Conservation (phyloP, 495 filamentous ascomycete species). For the Chlorociboria aeruginascens region DNA sequence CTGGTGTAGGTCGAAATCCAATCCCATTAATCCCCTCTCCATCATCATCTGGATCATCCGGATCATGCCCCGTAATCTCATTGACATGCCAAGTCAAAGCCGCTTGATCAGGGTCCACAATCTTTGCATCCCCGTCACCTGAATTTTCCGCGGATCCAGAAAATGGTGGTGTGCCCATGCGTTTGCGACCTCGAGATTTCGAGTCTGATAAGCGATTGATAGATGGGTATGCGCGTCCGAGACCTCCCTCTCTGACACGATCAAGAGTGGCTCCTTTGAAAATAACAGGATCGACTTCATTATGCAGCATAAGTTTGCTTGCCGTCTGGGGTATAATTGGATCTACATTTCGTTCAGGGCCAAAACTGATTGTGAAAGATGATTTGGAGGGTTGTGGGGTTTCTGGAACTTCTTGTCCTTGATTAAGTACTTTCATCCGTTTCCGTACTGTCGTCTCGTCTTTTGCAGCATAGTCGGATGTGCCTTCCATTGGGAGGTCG, state of each 20-base stretch:
- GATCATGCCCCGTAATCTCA: conserved; percentile 75
- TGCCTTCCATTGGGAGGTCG: conserved; percentile 14
- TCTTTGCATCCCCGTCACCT: conserved; percentile 5
- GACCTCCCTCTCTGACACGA: conserved; percentile 8
- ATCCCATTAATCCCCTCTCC: conserved; percentile 80
- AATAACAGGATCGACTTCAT: conserved; percentile 13
- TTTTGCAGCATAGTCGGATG: conserved; percentile 8
- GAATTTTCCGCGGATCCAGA: conserved; percentile 2
- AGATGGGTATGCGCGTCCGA: conserved; percentile 25
- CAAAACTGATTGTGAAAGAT: not conserved
- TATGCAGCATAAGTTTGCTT: conserved; percentile 9
- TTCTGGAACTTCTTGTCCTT: conserved; percentile 5
- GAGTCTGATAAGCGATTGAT: conserved; percentile 28
- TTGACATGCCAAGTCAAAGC: conserved; percentile 71
- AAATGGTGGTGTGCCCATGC: conserved; percentile 32
- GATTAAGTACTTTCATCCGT: conserved; percentile 15
- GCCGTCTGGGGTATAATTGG: conserved; percentile 19
- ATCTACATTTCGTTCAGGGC: conserved; percentile 16
- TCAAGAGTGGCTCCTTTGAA: conserved; percentile 7
- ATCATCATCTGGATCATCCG: conserved; percentile 61
- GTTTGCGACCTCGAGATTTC: conserved; percentile 28
- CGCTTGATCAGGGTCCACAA: conserved; percentile 38
- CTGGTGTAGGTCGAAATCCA: conserved; percentile 80
- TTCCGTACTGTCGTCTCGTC: conserved; percentile 7
- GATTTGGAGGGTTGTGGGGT: not conserved